Percentiles rank a stretch among this genome's conserved stretches.
These are phyloP conservation scores for Penicillium sp. DNA, from an alignment of 2,329 filamentous ascomycete species.

Conservation along the genomic window DNA sequence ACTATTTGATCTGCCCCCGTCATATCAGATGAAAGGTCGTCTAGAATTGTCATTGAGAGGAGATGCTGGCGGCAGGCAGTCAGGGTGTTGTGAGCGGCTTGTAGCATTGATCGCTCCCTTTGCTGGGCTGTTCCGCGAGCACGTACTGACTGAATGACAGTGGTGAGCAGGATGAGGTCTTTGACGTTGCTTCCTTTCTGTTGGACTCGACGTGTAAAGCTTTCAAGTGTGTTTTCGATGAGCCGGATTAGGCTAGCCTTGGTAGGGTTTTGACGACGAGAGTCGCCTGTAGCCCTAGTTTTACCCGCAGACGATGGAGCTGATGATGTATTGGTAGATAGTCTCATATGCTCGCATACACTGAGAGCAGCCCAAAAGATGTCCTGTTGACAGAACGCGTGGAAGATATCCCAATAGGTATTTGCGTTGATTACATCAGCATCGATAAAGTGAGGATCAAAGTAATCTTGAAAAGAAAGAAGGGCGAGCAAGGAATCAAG, in stretches of 20 bases:
- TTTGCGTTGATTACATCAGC: conserved; percentile 29
- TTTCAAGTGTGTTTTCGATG: conserved; percentile 37
- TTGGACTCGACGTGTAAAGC: conserved; percentile 32
- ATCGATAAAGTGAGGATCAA: conserved; percentile 37
- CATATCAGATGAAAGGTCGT: conserved; percentile 1
- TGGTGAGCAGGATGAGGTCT: conserved; percentile 35
- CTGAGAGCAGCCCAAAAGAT: conserved; percentile 37
- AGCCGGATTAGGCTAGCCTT: conserved; percentile 33
- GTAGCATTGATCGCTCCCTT: conserved; percentile 32
- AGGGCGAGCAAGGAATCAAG: conserved; percentile 35
- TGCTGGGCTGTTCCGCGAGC: conserved; percentile 31
- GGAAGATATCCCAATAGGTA: conserved; percentile 35
- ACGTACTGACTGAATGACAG: conserved; percentile 36
- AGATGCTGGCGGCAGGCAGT: conserved; percentile 27
- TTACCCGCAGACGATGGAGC: conserved; percentile 3
- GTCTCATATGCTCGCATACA: conserved; percentile 36
- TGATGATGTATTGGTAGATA: conserved; percentile 3
- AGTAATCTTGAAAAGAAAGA: conserved; percentile 37
- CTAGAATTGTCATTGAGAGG: conserved; percentile 9
- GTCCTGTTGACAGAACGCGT: conserved; percentile 35
- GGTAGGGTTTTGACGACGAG: conserved; percentile 8
- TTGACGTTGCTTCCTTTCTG: conserved; percentile 37
- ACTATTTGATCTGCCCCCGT: conserved; percentile 11
- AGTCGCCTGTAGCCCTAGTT: neutral
- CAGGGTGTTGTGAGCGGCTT: conserved; percentile 31